phyloP scores from a whole-genome alignment of 2,329 filamentous ascomycete species.

The Dothidotthia symphoricarpi region DNA sequence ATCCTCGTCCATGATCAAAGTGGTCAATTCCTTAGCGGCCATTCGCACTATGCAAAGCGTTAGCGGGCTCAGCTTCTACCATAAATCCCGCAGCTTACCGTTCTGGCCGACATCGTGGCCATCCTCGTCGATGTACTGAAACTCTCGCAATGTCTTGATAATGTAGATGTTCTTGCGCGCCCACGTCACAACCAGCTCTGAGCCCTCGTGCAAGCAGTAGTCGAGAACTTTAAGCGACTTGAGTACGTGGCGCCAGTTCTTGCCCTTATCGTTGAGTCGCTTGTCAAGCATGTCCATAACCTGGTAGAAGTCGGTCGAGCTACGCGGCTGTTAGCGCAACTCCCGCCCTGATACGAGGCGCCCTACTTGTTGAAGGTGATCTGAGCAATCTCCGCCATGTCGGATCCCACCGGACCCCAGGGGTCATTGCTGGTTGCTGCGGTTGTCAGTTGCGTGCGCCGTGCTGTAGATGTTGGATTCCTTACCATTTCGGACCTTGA shows the following conservation, averaged over 20 bases:
- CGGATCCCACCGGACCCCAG: conserved; percentile 95
- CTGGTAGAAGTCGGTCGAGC: conserved; percentile 96
- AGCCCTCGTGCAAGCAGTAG: conserved; percentile 96
- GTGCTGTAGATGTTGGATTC: conserved; percentile 1
- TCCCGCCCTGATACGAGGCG: conserved; percentile 1
- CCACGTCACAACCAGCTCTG: conserved; percentile 95
- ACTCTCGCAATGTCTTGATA: conserved; percentile 96
- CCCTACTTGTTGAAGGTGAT: conserved; percentile 96
- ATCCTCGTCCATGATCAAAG: conserved; percentile 90
- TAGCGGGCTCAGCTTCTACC: conserved; percentile 9
- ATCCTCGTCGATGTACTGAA: conserved; percentile 94
- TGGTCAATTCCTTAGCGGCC: conserved; percentile 92
- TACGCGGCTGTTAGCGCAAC: conserved; percentile 44
- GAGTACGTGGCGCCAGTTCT: conserved; percentile 98
- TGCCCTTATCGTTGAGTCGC: conserved; percentile 96
- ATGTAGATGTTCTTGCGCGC: conserved; percentile 97
- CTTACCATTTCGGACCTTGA: conserved; percentile 68
- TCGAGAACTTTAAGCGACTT: conserved; percentile 97
- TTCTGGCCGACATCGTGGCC: conserved; percentile 94
- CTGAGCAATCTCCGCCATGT: conserved; percentile 98
- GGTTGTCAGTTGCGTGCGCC: conserved; percentile 24
- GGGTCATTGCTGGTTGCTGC: conserved; percentile 96
- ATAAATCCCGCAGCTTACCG: conserved; percentile 58
- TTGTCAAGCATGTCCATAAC: conserved; percentile 99
- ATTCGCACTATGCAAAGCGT: conserved; percentile 68